Evolutionary conservation across 1,139 yeast species (phyloP), one percentile per base, ranked within the genome.

Genomic region (Blastobotrys serpentis): DNA sequence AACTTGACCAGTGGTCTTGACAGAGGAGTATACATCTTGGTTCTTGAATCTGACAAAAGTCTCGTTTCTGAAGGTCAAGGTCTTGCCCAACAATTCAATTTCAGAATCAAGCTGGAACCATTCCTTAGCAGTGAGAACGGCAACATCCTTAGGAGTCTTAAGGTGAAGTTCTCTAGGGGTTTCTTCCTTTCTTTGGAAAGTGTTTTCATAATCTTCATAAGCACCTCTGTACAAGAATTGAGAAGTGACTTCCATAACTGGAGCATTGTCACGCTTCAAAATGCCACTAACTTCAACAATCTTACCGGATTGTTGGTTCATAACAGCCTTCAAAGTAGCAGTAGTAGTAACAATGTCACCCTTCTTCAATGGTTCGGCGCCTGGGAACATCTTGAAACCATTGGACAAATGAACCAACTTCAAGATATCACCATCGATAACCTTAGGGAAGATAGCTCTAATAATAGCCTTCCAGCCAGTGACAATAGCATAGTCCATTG

Each of bases 401-500:
- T 92, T 92, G 43, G 96, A 87, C 71, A 92, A 75, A 69, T 92
- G 99, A 50, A 92, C 98, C 66, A 92, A 79, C 68, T 86, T 86
- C 73, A 92, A 78, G 65, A 92, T 78, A 68, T 92, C 98, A 72
- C 98, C 98, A 69, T 94, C 98, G 61, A 94, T 95, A 56, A 84
- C 82, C 69, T 81, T 81, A 50, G 98, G 98, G 94, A 92, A 94
- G 60, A 92, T 87, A 19, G 98, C 92, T 74, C 86, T 88, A 74
- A 92, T 90, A 65, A 94, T 90, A 46, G 97, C 95, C 74, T 85
- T 86, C 99, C 99, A 92, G 44, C 98, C 98, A 63, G 90, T 81
- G 52, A 94, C 98, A 70, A 92, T 92, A 47, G 98, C 98, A 66
- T 90, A 94, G 75, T 92, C 99, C 98, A 92, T 92, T 64, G 99